phyloP scores from a whole-genome alignment of 2,329 filamentous ascomycete species.

The Myriosclerotinia curreyana region DNA sequence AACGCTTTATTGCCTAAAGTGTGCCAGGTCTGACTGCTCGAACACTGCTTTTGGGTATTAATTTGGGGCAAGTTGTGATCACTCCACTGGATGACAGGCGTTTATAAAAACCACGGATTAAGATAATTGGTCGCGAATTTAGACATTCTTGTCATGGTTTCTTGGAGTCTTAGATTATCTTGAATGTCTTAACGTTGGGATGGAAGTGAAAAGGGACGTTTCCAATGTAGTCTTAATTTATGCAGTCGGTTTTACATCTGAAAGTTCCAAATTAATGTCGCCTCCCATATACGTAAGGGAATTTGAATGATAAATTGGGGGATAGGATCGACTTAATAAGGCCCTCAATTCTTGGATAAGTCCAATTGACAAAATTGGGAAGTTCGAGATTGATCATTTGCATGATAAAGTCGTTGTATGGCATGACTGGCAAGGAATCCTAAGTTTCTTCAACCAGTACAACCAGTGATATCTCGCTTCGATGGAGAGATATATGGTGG shows the following conservation, averaged over 20 bases:
- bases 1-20: conserved; percentile 16
- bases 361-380: background rate
- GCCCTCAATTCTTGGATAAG: background rate
- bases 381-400: conserved; percentile 13
- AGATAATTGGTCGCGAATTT: background rate
- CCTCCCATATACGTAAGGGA: background rate
- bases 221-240: conserved; percentile 10
- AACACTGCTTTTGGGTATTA: conserved; percentile 15
- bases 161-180: background rate
- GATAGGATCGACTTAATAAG: background rate
- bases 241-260: conserved; percentile 7
- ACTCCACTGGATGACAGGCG: background rate
- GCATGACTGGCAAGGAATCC: conserved; percentile 17
- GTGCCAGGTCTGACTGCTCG: conserved; percentile 5
- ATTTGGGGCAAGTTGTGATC: conserved; percentile 2
- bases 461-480: conserved; percentile 13
- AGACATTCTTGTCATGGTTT: background rate
- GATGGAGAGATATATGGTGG: background rate
- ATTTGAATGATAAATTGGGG: background rate
- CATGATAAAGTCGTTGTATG: conserved; percentile 3
- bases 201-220: background rate
- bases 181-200: conserved; percentile 13
- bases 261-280: background rate
- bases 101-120: background rate
- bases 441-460: conserved; percentile 7